Evolutionary conservation across 2,329 filamentous ascomycete species (phyloP).

Genomic region (Colletotrichum sp.): DNA sequence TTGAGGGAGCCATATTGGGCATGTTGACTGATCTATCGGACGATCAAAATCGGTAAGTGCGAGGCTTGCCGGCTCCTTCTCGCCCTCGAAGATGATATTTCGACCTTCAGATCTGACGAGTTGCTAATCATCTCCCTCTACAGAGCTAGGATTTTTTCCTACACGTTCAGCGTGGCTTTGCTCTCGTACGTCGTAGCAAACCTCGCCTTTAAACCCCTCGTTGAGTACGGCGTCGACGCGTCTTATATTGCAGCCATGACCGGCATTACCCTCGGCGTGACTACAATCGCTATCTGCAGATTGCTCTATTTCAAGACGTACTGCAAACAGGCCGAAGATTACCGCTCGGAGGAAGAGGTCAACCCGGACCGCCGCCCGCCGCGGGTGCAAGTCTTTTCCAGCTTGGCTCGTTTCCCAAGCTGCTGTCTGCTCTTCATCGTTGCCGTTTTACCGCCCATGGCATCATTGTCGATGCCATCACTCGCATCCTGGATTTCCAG

Average conservation of each 20-base stretch:
- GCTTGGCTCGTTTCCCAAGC: background rate
- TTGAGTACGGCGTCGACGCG: background rate
- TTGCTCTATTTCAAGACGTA: background rate
- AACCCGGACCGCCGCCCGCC: background rate
- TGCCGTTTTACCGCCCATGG: background rate
- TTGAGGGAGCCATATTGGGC: background rate
- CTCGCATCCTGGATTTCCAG: background rate
- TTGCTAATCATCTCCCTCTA: background rate
- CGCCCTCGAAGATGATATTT: background rate
- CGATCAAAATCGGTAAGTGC: background rate
- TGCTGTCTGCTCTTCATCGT: background rate
- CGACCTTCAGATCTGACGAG: background rate
- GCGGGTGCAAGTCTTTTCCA: background rate
- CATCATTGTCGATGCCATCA: background rate
- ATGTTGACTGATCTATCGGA: background rate
- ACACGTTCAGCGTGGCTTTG: background rate
- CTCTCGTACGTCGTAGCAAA: background rate
- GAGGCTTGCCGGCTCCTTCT: background rate
- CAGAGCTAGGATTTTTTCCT: background rate
- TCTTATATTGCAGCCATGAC: background rate
- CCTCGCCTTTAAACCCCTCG: background rate
- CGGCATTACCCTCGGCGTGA: background rate
- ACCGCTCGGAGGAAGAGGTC: background rate
- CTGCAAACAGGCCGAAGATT: background rate
- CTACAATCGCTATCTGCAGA: too few species aligned